Conservation (phyloP, 257 asterid species). For the Nicotiana tabacum region DNA sequence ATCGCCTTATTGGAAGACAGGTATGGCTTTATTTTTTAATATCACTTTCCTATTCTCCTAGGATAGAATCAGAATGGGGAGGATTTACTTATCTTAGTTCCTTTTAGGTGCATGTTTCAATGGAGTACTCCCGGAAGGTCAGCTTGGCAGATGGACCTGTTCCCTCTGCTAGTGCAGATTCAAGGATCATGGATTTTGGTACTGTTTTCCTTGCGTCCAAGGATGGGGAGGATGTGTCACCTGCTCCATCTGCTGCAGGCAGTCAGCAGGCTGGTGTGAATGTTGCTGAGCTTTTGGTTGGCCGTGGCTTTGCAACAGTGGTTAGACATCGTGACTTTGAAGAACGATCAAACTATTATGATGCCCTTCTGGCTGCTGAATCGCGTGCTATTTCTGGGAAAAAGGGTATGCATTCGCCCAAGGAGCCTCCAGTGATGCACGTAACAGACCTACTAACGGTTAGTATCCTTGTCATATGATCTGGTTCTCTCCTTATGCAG, state of each 20-base stretch:
- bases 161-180: slow-evolving; percentile 47
- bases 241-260: slow-evolving; percentile 48
- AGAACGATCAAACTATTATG: slow-evolving; percentile 90
- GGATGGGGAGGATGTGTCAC: slow-evolving; percentile 57
- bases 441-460: slow-evolving; percentile 79
- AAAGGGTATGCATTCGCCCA: slow-evolving; percentile 84
- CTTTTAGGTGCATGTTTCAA: slow-evolving; percentile 76
- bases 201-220: slow-evolving; percentile 66
- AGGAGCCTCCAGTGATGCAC: slow-evolving; percentile 87
- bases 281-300: slow-evolving; percentile 83
- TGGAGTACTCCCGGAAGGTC: slow-evolving; percentile 96
- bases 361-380: slow-evolving; percentile 85
- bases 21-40: slow-evolving; percentile 30
- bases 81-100: slow-evolving; percentile 5
- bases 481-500: background rate
- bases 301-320: slow-evolving; percentile 88
- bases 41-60: background rate
- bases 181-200: slow-evolving; percentile 94
- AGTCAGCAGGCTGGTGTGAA: slow-evolving; percentile 57
- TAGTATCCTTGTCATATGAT: slow-evolving; percentile 24
- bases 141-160: slow-evolving; percentile 63
- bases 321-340: slow-evolving; percentile 97
- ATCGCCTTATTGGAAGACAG: slow-evolving; percentile 84
- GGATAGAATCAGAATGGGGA: slow-evolving; percentile 4
- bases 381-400: slow-evolving; percentile 81